These are phyloP conservation scores for Pythium brassicae DNA, from an alignment of 352 stramenopile species.

Conservation along the genomic window DNA sequence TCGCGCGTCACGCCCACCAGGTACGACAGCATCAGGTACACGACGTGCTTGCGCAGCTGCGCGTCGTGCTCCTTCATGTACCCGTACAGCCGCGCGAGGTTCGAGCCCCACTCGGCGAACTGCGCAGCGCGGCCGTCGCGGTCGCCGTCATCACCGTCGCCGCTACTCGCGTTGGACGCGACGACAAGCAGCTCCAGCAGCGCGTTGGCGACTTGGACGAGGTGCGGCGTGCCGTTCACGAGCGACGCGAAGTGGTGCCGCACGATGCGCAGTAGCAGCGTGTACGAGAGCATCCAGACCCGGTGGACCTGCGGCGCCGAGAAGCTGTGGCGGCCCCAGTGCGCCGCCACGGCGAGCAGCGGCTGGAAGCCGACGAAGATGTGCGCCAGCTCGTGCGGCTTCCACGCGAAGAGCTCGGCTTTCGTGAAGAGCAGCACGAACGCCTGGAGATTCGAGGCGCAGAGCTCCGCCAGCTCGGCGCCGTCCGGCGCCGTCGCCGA, in stretches of 20 bases:
- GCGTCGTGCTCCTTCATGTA: constrained; percentile 84
- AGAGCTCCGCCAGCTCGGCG: constrained; percentile 16
- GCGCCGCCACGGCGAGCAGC: constrained; percentile 27
- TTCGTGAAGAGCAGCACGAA: constrained; percentile 76
- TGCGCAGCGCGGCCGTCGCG: constrained; percentile 1
- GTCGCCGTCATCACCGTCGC: neutral
- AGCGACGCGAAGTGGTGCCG: constrained; percentile 73
- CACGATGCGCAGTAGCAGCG: constrained; percentile 68
- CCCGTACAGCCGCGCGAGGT: constrained; percentile 78
- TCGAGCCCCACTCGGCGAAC: constrained; percentile 69
- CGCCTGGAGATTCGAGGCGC: constrained; percentile 49
- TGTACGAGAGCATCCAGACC: constrained; percentile 78
- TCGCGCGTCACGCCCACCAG: constrained; percentile 57
- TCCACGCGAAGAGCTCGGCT: constrained; percentile 77
- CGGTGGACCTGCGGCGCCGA: constrained; percentile 44
- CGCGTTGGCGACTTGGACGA: constrained; percentile 62
- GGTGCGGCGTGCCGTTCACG: constrained; percentile 54
- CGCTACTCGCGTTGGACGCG: constrained; percentile 4
- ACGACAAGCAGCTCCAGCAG: constrained; percentile 62
- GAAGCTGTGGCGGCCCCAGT: constrained; percentile 18
- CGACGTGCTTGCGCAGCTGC: constrained; percentile 79
- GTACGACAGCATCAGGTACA: constrained; percentile 77
- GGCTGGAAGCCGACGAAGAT: constrained; percentile 67
- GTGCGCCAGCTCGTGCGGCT: constrained; percentile 62
- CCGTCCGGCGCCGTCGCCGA: neutral